These are phyloP conservation scores for Floccularia luteovirens DNA, from an alignment of 768 basidiomycete species.

Conservation along the genomic window DNA sequence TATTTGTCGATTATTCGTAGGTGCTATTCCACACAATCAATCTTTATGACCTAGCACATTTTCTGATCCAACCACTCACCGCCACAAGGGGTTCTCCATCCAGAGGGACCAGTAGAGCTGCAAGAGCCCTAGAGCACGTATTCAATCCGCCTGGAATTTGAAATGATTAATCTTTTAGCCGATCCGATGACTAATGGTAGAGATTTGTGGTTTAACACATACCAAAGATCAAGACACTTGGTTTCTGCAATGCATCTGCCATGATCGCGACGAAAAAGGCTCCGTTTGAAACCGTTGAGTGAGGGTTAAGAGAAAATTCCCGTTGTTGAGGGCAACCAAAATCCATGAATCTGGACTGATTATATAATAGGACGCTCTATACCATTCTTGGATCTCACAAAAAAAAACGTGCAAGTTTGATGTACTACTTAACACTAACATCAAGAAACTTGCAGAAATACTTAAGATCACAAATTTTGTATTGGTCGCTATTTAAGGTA, in stretches of 20 bases:
- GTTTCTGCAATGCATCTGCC: slow-evolving; percentile 30
- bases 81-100: slow-evolving; percentile 66
- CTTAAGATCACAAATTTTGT: no score
- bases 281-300: slow-evolving; percentile 1
- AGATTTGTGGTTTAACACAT: no score
- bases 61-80: slow-evolving; percentile 31
- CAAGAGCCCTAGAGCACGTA: slow-evolving; percentile 69
- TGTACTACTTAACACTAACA: no score
- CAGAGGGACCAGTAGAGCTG: slow-evolving; percentile 56
- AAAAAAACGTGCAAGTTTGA: no score
- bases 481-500: no score
- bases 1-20: slow-evolving; percentile 21
- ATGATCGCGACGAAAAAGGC: slow-evolving; percentile 14
- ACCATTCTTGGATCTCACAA: no score
- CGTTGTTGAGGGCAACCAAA: slow-evolving; percentile 4
- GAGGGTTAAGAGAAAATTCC: slow-evolving; percentile 1
- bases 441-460: no score
- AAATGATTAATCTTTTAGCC: slow-evolving; percentile 5
- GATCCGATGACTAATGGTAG: slow-evolving; percentile 1
- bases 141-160: slow-evolving; percentile 63
- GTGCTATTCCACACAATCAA: slow-evolving; percentile 10
- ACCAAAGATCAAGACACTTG: slow-evolving; percentile 77
- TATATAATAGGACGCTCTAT: no score
- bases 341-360: no score
- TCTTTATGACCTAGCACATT: background rate